Percentiles rank a stretch among this genome's conserved stretches.
These are phyloP conservation scores for Craterostigma plantagineum DNA, from an alignment of 257 asterid genomes.

Conservation along the genomic window DNA sequence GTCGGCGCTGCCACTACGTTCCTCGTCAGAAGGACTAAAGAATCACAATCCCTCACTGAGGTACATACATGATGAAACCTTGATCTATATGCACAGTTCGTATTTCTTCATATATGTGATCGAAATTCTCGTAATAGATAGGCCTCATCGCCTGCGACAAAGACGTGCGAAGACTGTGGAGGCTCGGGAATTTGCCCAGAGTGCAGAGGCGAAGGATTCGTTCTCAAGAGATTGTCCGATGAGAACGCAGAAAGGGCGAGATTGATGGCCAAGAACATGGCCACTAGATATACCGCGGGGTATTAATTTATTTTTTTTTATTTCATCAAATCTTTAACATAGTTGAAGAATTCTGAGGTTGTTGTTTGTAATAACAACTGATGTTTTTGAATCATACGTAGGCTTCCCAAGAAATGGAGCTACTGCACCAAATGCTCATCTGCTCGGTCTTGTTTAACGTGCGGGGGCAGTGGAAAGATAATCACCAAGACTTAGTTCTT, in stretches of 20 bases:
- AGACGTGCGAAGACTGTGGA: slow-evolving; percentile 39
- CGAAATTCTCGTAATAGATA: slow-evolving; percentile 9
- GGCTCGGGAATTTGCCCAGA: slow-evolving; percentile 68
- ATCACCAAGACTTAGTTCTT: slow-evolving; percentile 13
- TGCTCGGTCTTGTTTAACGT: slow-evolving; percentile 49
- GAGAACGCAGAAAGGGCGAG: slow-evolving; percentile 63
- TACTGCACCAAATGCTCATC: slow-evolving; percentile 89
- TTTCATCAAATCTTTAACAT: too few relatives aligned
- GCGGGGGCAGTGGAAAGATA: slow-evolving; percentile 70
- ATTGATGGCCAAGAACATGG: slow-evolving; percentile 41
- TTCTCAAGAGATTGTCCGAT: slow-evolving; percentile 51
- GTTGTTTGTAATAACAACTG: background rate
- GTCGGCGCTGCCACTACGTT: slow-evolving; percentile 47
- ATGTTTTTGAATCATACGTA: slow-evolving; percentile 15
- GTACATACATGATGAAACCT: slow-evolving; percentile 10
- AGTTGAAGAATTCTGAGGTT: background rate
- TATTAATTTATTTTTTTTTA: slow-evolving; percentile 11
- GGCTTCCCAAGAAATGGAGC: slow-evolving; percentile 90
- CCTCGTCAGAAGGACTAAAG: slow-evolving; percentile 27
- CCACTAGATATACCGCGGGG: slow-evolving; percentile 77
- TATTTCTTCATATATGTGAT: background rate
- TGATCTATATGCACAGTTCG: too few relatives aligned
- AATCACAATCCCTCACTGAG: slow-evolving; percentile 22
- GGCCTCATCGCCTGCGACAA: slow-evolving; percentile 10
- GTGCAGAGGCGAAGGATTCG: slow-evolving; percentile 78